These are phyloP conservation scores for Talaromyces sp. DNA, from an alignment of 2,329 filamentous ascomycete genomes.

Conservation along the genomic window DNA sequence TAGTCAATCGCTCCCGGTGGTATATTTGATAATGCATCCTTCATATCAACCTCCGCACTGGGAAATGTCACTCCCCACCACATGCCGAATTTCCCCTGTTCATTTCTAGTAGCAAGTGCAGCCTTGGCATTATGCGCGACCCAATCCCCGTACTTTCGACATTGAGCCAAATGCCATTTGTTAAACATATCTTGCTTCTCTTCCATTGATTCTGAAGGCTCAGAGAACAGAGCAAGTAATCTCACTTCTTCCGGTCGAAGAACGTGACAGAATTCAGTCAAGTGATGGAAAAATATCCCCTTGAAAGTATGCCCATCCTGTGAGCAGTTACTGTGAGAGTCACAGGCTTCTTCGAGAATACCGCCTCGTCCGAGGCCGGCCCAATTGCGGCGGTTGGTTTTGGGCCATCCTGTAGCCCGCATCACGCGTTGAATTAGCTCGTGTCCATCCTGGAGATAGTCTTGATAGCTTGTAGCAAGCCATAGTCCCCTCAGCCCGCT, in stretches of 20 bases:
- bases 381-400: conserved; percentile 51
- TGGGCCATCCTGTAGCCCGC: conserved; percentile 68
- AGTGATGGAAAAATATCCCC: conserved; percentile 88
- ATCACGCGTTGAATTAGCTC: conserved; percentile 69
- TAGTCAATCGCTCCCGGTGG: conserved; percentile 47
- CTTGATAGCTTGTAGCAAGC: conserved; percentile 65
- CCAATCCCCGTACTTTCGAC: conserved; percentile 65
- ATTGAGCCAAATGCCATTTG: conserved; percentile 55
- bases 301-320: conserved; percentile 91
- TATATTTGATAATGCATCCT: conserved; percentile 17
- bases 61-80: conserved; percentile 66
- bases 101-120: conserved; percentile 64
- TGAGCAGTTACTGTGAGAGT: conserved; percentile 66
- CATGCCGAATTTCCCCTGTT: conserved; percentile 67
- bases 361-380: conserved; percentile 71
- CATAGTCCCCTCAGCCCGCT: conserved; percentile 76
- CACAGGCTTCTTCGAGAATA: conserved; percentile 78
- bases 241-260: conserved; percentile 49
- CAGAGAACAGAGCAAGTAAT: conserved; percentile 39
- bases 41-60: conserved; percentile 10
- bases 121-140: conserved; percentile 71
- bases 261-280: conserved; percentile 69
- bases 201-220: conserved; percentile 33
- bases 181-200: conserved; percentile 40
- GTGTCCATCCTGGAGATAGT: conserved; percentile 75